Base-by-base conservation (phyloP, 78 protist species). In the Dictyostelium brefeldianum region DNA sequence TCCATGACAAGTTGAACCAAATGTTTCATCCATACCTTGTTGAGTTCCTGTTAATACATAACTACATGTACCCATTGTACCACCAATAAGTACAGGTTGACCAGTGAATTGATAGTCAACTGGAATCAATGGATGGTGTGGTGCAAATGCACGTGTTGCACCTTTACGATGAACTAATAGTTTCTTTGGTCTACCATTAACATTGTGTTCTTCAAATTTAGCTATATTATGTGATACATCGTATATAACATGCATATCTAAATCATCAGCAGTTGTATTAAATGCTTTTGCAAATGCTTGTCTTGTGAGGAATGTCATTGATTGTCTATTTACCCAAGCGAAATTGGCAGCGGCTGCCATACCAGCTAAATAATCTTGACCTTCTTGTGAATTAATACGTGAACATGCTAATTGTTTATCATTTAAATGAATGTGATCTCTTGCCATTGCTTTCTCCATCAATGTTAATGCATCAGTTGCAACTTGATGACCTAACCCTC, bases 401-500 rank as follows among this genome's bases (percentile, higher is more conserved):
- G 90, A 78, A 41, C 95, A 91, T 56, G 89, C 89, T 17, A 96
- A 78, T 71, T 97, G 97, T 20, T 81, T 82, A 90, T 97, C 99
- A 80, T 98, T 98, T 48, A 96, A 50, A 56, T 18, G 87, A 73
- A 98, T 97, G 46, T 69, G 46, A 41, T 97, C 98, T 18, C 96
- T 75, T 41, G 85, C 84, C 97, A 97, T 97, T 25, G 97, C 98
- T 51, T 90, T 84, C 70, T 97, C 98, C 99, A 98, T 98, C 4
- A 22, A 73, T 0, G 89, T 83, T n/a, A 98, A 80, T 0, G 99
- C 92, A 79, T 98, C 99, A 0, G 99, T 98, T 17, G 99, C 99
- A 3, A 98, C 98, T 41, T 98, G 99, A 75, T 98, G 99, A 14
- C 99, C 99, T 4, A 98, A 81, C 0, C 99, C 99, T 17, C 99